These are phyloP conservation scores for Echites panduratus DNA, from an alignment of 257 asterid species.

Conservation along the genomic window DNA sequence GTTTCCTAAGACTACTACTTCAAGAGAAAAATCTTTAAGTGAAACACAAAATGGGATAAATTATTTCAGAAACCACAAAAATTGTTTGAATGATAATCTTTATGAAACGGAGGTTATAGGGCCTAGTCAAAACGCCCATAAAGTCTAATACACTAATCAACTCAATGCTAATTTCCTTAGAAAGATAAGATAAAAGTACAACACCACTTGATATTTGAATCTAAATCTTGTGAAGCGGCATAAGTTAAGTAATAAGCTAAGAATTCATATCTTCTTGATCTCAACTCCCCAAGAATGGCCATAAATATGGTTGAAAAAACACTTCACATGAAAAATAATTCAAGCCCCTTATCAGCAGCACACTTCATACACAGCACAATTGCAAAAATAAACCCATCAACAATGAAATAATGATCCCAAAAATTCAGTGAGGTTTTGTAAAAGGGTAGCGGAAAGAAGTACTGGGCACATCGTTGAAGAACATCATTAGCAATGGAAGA, in stretches of 20 bases:
- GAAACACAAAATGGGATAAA: too few species aligned
- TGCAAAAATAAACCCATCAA: too few species aligned
- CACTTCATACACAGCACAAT: background rate
- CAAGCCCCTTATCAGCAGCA: too few species aligned
- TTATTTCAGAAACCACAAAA: too few species aligned
- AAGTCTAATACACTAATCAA: too few species aligned
- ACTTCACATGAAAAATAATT: background rate
- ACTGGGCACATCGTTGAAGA: constrained; percentile 56
- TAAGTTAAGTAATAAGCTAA: background rate
- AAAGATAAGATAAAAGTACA: background rate
- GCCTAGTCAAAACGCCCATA: too few species aligned
- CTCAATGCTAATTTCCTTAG: too few species aligned
- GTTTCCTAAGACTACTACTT: too few species aligned
- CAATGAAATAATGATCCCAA: background rate
- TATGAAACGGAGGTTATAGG: too few species aligned
- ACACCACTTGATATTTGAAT: background rate
- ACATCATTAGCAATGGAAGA: constrained; percentile 63
- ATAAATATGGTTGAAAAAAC: background rate
- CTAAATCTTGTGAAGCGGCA: background rate
- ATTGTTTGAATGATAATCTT: too few species aligned
- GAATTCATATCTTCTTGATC: background rate
- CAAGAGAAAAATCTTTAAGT: too few species aligned
- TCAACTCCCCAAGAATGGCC: background rate
- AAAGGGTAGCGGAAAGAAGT: constrained; percentile 6
- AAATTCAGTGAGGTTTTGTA: background rate